Evolutionary conservation across 2,329 filamentous ascomycete species (phyloP).

Genomic region (Diaporthe capsici): DNA sequence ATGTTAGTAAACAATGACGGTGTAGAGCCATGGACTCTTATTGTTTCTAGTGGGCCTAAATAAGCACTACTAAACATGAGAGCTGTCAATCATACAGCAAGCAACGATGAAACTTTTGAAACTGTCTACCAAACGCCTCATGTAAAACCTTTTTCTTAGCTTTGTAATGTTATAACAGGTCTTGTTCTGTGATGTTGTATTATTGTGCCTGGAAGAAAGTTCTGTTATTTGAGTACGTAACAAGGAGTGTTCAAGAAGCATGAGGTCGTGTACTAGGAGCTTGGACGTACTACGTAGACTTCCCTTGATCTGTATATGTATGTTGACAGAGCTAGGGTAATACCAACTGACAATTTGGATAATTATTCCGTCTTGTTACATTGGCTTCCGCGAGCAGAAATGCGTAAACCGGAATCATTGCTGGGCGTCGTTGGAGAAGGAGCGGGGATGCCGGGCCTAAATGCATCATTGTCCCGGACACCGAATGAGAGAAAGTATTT

Average conservation of each 20-base stretch:
- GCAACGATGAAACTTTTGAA: too few species aligned
- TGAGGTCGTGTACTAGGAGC: neutral
- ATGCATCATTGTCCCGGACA: conserved; percentile 6
- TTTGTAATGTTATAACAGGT: too few species aligned
- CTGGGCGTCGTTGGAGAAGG: neutral
- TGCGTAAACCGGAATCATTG: neutral
- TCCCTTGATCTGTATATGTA: neutral
- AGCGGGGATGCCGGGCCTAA: neutral
- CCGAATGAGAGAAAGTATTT: neutral
- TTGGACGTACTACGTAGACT: neutral
- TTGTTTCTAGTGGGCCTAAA: too few species aligned
- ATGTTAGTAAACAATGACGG: neutral
- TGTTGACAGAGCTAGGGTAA: too few species aligned
- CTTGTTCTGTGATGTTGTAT: neutral
- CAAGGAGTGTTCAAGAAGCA: neutral
- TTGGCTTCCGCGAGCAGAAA: neutral
- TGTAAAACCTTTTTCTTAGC: too few species aligned
- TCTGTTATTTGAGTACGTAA: too few species aligned
- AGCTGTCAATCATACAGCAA: too few species aligned
- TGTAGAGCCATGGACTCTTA: too few species aligned
- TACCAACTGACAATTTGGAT: neutral
- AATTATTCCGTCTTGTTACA: conserved; percentile 7
- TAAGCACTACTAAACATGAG: too few species aligned
- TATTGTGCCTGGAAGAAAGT: neutral
- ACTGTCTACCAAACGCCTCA: too few species aligned